A percentile compares a stretch with the other conserved stretches of the same genome.
phyloP scores from a whole-genome alignment of 208 protist genomes.

The Spongospora subterranea region DNA sequence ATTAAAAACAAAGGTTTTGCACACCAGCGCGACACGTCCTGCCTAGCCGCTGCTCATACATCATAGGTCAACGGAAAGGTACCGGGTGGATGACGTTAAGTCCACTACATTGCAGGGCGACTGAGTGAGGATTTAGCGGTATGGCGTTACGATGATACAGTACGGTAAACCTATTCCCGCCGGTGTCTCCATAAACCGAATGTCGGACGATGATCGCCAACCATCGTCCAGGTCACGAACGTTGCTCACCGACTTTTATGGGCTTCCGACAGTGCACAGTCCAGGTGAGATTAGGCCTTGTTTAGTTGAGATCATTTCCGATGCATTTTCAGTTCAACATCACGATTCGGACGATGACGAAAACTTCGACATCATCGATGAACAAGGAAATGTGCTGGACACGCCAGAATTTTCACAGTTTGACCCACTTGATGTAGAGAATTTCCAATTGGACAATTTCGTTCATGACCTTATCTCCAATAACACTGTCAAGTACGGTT shows the following conservation, averaged over 20 bases:
- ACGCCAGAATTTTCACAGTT: not conserved
- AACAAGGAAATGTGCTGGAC: not conserved
- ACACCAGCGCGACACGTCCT: no score
- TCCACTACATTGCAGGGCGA: no score
- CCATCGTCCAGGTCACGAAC: not conserved
- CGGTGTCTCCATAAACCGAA: no score
- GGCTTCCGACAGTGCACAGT: not conserved
- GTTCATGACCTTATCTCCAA: constrained; percentile 33
- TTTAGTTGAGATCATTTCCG: no score
- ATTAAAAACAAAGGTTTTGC: no score
- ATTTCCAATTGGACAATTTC: not conserved
- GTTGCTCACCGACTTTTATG: constrained; percentile 21
- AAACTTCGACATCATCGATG: not conserved
- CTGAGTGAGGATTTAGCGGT: no score
- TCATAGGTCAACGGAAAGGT: no score
- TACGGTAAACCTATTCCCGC: no score
- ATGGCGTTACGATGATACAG: no score
- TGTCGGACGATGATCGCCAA: not conserved
- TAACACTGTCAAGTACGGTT: constrained; percentile 17
- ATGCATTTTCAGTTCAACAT: no score
- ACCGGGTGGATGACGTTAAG: no score
- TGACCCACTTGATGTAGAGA: not conserved
- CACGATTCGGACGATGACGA: not conserved
- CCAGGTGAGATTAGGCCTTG: not conserved
- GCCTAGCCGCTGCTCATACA: no score